A percentile compares a stretch with the other conserved stretches of the same genome.
These are phyloP conservation scores for Senecio squalidus DNA, from an alignment of 140 eudicot species.

Conservation along the genomic window DNA sequence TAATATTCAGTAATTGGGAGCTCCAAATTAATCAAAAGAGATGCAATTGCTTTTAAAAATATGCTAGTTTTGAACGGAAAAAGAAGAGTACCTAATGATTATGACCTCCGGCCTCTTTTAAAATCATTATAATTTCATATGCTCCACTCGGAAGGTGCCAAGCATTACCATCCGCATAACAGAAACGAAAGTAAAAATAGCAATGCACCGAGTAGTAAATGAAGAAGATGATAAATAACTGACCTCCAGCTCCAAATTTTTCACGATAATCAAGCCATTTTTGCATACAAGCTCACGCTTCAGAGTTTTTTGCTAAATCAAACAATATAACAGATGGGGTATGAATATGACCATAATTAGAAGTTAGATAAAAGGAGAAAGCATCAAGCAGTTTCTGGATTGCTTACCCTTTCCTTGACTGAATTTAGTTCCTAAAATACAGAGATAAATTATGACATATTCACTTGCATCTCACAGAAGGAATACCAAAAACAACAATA, in stretches of 20 bases:
- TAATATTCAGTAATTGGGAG: no score
- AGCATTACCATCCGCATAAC: constrained; percentile 85
- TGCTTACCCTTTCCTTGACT: no score
- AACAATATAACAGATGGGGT: no score
- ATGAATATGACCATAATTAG: background rate
- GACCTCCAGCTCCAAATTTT: no score
- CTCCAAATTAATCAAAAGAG: background rate
- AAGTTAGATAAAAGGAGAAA: background rate
- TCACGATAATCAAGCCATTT: no score
- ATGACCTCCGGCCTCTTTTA: constrained; percentile 87
- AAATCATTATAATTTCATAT: constrained; percentile 42
- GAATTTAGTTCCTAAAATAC: no score
- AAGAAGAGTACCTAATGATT: constrained; percentile 30
- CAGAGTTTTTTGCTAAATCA: no score
- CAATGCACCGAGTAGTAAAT: no score
- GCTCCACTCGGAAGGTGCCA: constrained; percentile 97
- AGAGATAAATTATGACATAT: background rate
- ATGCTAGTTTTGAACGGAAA: constrained; percentile 14
- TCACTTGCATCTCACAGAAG: constrained; percentile 2
- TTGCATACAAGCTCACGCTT: no score
- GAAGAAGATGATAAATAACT: no score
- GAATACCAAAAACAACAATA: background rate
- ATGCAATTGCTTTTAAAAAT: constrained; percentile 10
- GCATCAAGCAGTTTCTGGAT: no score
- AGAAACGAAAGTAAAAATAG: no score